These are phyloP conservation scores for Purpureocillium lavendulum DNA, from an alignment of 2,329 filamentous ascomycete species.

Conservation along the genomic window DNA sequence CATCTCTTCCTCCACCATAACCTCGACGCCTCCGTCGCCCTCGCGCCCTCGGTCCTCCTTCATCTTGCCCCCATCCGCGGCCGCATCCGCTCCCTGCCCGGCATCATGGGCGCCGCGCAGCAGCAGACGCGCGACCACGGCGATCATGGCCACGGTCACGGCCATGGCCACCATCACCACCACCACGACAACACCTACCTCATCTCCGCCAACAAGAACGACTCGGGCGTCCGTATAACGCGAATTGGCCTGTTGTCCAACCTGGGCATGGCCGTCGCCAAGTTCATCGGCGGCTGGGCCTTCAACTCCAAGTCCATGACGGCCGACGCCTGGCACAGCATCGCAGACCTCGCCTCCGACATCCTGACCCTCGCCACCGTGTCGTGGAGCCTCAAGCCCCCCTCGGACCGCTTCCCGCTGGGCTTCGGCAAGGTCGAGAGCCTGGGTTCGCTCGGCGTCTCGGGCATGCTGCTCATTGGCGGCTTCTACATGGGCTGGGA, in stretches of 20 bases:
- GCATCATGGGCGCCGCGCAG: conserved; percentile 19
- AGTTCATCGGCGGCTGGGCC: conserved; percentile 83
- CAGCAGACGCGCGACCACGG: conserved; percentile 23
- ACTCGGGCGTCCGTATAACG: conserved; percentile 56
- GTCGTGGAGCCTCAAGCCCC: conserved; percentile 82
- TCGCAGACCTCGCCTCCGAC: conserved; percentile 92
- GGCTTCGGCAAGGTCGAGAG: conserved; percentile 99
- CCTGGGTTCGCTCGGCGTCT: conserved; percentile 86
- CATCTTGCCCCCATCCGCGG: conserved; percentile 12
- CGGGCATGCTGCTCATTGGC: conserved; percentile 79
- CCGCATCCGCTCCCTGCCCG: conserved; percentile 12
- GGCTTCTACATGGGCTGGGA: conserved; percentile 88
- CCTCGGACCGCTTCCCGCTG: conserved; percentile 73
- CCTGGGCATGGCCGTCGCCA: conserved; percentile 86
- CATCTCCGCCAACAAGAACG: conserved; percentile 76
- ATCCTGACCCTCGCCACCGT: conserved; percentile 91
- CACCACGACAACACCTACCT: conserved; percentile 90
- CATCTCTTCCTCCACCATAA: neutral
- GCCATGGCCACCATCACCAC: conserved; percentile 62
- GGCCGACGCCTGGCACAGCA: conserved; percentile 89
- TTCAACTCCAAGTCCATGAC: conserved; percentile 93
- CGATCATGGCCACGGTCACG: conserved; percentile 30
- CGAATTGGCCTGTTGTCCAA: conserved; percentile 66
- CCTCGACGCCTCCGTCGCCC: conserved; percentile 3
- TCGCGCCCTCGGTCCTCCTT: conserved; percentile 8